Evolutionary conservation across 2,329 filamentous ascomycete species (phyloP).

Genomic region (Cryphonectria parasitica): DNA sequence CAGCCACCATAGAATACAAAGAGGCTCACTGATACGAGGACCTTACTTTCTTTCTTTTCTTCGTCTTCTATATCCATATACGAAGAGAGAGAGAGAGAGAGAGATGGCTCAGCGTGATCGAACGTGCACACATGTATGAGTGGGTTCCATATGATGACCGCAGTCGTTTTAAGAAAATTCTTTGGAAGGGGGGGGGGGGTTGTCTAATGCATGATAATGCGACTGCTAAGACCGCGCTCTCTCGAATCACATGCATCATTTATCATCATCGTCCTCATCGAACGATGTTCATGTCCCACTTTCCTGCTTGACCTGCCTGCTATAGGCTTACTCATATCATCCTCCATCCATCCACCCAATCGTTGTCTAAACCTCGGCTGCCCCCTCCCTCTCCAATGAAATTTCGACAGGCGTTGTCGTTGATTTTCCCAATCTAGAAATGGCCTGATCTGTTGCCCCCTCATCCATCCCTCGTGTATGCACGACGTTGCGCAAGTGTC

Average conservation of each 20-base stretch:
- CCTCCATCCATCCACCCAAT: background rate
- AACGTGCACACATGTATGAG: background rate
- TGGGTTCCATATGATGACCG: background rate
- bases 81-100: background rate
- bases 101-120: background rate
- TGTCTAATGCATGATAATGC: constrained; percentile 20
- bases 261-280: background rate
- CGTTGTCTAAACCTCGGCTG: background rate
- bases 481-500: background rate
- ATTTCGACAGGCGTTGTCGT: background rate
- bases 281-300: background rate
- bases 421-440: background rate
- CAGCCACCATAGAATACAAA: background rate
- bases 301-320: background rate
- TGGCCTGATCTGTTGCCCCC: background rate
- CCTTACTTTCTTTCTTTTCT: too few relatives aligned
- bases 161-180: constrained; percentile 9
- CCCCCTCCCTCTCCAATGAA: background rate
- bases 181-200: background rate
- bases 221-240: too few relatives aligned
- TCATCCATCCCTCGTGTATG: background rate
- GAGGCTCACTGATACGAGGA: background rate
- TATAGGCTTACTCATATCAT: constrained; percentile 13
- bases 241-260: background rate
- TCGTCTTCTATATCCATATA: too few relatives aligned